Percentiles rank a stretch among this genome's conserved stretches.
Conservation (phyloP, 768 basidiomycete genomes). For the Neoboletus subvelutipes region DNA sequence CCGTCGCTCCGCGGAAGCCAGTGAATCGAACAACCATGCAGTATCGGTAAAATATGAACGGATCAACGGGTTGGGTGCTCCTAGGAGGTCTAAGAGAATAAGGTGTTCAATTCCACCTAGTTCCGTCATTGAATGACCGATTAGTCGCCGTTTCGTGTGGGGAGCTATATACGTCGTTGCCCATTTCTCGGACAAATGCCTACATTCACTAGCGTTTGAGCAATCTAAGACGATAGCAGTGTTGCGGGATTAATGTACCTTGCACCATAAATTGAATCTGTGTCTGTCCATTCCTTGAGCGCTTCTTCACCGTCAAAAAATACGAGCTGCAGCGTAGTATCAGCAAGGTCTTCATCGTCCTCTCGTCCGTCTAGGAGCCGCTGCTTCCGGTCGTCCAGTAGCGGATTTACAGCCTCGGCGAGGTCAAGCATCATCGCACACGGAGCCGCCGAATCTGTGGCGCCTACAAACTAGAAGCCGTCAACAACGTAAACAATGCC, state of each 20-base stretch:
- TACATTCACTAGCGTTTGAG: constrained; percentile 29
- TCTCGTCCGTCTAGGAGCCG: constrained; percentile 54
- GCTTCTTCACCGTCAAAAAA: constrained; percentile 99
- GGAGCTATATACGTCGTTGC: constrained; percentile 61
- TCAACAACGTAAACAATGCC: constrained; percentile 8
- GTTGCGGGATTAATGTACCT: constrained; percentile 46
- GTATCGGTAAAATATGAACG: constrained; percentile 84
- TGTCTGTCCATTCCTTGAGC: constrained; percentile 83
- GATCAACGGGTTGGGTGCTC: constrained; percentile 70
- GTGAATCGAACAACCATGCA: constrained; percentile 86
- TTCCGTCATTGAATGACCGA: constrained; percentile 55
- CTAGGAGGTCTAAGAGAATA: constrained; percentile 90
- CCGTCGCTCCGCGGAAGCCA: constrained; percentile 69
- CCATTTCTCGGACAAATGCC: constrained; percentile 91
- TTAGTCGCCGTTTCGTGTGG: constrained; percentile 56
- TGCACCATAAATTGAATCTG: constrained; percentile 94
- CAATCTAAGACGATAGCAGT: not conserved
- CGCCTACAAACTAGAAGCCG: constrained; percentile 80
- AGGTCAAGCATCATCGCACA: constrained; percentile 94
- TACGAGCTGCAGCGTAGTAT: constrained; percentile 86
- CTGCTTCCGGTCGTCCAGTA: constrained; percentile 61
- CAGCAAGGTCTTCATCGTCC: constrained; percentile 74
- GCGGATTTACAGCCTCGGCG: constrained; percentile 75
- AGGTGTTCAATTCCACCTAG: constrained; percentile 85
- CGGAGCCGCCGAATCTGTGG: constrained; percentile 94